These are phyloP conservation scores for Chenopodium quinoa DNA, from an alignment of 148 eudicot species.

Conservation along the genomic window DNA sequence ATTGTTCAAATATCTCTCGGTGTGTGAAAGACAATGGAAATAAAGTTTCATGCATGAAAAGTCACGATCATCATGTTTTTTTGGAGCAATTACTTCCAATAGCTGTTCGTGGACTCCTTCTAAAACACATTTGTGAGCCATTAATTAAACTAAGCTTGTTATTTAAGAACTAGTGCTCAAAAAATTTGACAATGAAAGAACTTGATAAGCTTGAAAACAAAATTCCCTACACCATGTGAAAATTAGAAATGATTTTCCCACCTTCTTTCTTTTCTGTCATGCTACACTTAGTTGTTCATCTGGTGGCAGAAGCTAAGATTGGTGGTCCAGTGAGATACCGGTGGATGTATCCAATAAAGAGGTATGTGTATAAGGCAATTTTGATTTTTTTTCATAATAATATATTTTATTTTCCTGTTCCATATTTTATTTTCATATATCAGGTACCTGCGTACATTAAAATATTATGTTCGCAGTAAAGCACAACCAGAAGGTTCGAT, in stretches of 20 bases:
- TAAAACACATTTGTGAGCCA: conserved; percentile 7
- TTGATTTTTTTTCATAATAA: too few relatives aligned
- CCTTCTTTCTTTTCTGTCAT: conserved; percentile 11
- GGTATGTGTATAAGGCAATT: background rate
- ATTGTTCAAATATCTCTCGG: conserved; percentile 16
- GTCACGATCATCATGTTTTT: conserved; percentile 13
- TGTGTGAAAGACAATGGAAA: conserved; percentile 9
- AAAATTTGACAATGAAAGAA: too few relatives aligned
- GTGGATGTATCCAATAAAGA: conserved; percentile 14
- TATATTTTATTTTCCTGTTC: background rate
- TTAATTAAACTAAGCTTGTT: background rate
- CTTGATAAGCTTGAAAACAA: background rate
- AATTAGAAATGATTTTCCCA: conserved; percentile 9
- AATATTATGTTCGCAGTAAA: background rate
- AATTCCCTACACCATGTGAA: conserved; percentile 11
- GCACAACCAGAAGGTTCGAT: conserved; percentile 11
- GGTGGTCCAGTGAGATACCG: background rate
- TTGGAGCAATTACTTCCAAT: conserved; percentile 16
- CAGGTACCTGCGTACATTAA: conserved; percentile 6
- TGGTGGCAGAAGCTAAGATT: conserved; percentile 11
- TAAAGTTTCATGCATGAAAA: background rate
- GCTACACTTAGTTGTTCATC: conserved; percentile 3
- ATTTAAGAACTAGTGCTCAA: too few relatives aligned
- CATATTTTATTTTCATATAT: background rate
- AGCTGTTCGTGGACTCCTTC: background rate